Evolutionary conservation across 169 alveolate species (phyloP), one percentile per base, ranked within the genome.

Genomic region (Cryptosporidium andersoni): DNA sequence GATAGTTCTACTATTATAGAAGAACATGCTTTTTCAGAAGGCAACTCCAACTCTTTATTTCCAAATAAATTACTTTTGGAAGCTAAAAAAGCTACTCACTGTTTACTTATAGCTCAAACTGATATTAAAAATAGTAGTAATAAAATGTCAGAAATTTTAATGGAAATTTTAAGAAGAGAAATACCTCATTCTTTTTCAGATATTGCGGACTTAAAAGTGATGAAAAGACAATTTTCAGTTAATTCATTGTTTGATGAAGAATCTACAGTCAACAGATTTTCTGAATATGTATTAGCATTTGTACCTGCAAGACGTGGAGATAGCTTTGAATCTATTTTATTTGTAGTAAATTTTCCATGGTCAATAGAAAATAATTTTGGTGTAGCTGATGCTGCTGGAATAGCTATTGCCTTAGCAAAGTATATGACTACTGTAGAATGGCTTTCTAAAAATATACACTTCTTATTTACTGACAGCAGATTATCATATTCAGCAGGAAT

Each of bases 11-110:
- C 66, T 3, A 42, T 58, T 40, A 63, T 74, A 39, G 49, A 56
- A 12, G 85, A 74, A 60, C 40, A 47, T 58, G 85, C 74, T 8
- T 74, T 74, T 58, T 56, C 85, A 36, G 85, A 74, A 34, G 85
- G 85, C n/a, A 55, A 58, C 48, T 58, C 55, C 36, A 74, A 48
- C 37, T 49, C 68, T 11, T 40, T 63, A n/a, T 37, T 74, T 4
- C 37, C 48, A 16, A 51, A 37, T 14, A 58, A 7, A n/a, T 40
- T 55, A 0, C 12, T 74, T 37, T 14, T 42, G 43, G 67, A 74
- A 12, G 55, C 25, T 12, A 74, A 74, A 58, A 74, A 74, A 74
- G 49, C 51, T 25, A 74, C 85, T n/a, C 85, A 74, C 34, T 63
- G 55, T 58, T 25, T 74, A 58, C 25, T 74, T 34, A 74, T 68